Base-by-base conservation (phyloP, 768 basidiomycete species). In the Suillus lakei region DNA sequence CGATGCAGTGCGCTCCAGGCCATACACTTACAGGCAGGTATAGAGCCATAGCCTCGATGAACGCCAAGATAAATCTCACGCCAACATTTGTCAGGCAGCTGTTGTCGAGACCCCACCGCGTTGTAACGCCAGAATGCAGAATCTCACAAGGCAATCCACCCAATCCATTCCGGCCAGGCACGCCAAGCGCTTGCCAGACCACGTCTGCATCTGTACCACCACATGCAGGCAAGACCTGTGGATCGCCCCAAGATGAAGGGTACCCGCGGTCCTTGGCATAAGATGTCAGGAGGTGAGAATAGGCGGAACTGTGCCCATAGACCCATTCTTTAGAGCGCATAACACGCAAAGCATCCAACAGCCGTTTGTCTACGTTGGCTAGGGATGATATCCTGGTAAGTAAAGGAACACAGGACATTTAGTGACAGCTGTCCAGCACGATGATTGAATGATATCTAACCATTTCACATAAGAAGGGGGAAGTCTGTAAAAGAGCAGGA, bases 141-240 rank as follows among this genome's bases (percentile, higher is more conserved):
- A 93, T 69, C 71, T 92, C 88, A 69, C 92, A 94, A 2, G 92
- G 92, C 8, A 93, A 66, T 2, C 92, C 92, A 3, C 91, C 92
- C 4, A 91, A 71, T 4, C 85, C 83, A 1, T 73, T 48, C 54
- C 92, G 77, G 28, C 80, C 84, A 8, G 68, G 74, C 1, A 93
- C 82, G 1, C 86, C 85, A 9, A 94, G 72, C 13, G 68, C 66
- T 60, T 83, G 79, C 92, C 92, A 94, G 6, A 74, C 71, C 2
- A 76, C 72, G 67, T 83, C 78, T 4, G 91, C 89, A 5, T 70
- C 23, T 28, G 74, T 60, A 13, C 89, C 89, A 5, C 92, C 91
- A 66, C 83, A 86, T 0, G 87, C 85, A 30, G 92, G 91, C 21
- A 93, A 74, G 7, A 79, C 62, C 6, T 67, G 66, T 3, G 89